Conservation (phyloP, 495 filamentous ascomycete genomes). For the Penicillium lagena region DNA sequence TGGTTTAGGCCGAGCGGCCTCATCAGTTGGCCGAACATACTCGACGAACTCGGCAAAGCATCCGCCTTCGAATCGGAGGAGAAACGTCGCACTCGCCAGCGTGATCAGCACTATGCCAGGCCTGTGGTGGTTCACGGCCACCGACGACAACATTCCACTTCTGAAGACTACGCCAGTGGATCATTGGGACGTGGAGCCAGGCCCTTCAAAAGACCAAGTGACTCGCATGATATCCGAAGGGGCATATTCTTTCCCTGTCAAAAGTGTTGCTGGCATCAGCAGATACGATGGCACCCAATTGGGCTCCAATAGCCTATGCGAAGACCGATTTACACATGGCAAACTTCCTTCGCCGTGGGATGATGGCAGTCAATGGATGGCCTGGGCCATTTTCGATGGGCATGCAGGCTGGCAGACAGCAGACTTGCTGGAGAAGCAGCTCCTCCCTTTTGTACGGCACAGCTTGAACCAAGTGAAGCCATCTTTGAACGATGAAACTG, state of each 20-base stretch:
- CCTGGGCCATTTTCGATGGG: conserved; percentile 45
- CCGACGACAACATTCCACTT: conserved; percentile 14
- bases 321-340: conserved; percentile 43
- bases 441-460: conserved; percentile 34
- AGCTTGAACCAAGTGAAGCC: conserved; percentile 21
- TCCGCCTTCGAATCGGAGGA: conserved; percentile 4
- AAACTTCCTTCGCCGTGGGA: conserved; percentile 31
- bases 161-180: conserved; percentile 9
- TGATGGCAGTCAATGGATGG: conserved; percentile 35
- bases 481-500: not conserved
- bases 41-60: conserved; percentile 11
- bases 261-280: conserved; percentile 19
- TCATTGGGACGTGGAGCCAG: conserved; percentile 4
- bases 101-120: conserved; percentile 8
- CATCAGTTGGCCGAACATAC: conserved; percentile 2
- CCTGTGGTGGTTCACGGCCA: conserved; percentile 16
- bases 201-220: conserved; percentile 16
- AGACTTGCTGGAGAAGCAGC: conserved; percentile 27
- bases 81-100: conserved; percentile 5
- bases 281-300: conserved; percentile 42
- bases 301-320: conserved; percentile 39
- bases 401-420: conserved; percentile 43
- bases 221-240: conserved; percentile 18
- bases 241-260: conserved; percentile 24
- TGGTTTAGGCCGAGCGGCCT: conserved; percentile 9